A percentile compares a stretch with the other conserved stretches of the same genome.
These are phyloP conservation scores for Hypholoma sublateritium DNA, from an alignment of 768 basidiomycete genomes.

Conservation along the genomic window DNA sequence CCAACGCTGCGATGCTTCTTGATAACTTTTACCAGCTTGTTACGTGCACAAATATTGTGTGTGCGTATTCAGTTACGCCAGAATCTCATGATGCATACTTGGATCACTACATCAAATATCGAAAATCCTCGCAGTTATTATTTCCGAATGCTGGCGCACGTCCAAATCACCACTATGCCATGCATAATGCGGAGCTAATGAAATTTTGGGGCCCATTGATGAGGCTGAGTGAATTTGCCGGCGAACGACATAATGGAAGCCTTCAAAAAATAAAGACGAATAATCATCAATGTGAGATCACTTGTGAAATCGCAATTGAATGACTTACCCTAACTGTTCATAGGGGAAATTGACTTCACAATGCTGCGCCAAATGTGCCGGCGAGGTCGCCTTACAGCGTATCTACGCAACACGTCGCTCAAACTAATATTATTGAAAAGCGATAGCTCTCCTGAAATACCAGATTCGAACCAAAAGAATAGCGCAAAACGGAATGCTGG, in stretches of 20 bases:
- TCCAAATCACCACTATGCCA: slow-evolving; percentile 26
- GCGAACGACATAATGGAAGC: slow-evolving; percentile 17
- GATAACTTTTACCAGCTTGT: slow-evolving; percentile 21
- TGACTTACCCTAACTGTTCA: neutral
- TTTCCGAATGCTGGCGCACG: slow-evolving; percentile 16
- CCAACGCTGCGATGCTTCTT: slow-evolving; percentile 6
- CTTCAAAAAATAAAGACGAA: slow-evolving; percentile 22
- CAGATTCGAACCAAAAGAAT: neutral
- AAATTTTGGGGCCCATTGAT: slow-evolving; percentile 21
- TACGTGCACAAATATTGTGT: slow-evolving; percentile 21
- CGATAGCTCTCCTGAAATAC: neutral
- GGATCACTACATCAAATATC: slow-evolving; percentile 19
- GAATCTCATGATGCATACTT: slow-evolving; percentile 12
- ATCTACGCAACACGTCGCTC: neutral
- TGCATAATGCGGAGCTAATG: slow-evolving; percentile 19
- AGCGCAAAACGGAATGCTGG: neutral
- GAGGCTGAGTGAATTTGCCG: slow-evolving; percentile 16
- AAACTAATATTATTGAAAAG: neutral
- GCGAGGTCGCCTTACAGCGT: slow-evolving; percentile 11
- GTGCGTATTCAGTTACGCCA: slow-evolving; percentile 11
- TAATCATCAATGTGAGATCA: slow-evolving; percentile 16
- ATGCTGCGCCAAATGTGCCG: slow-evolving; percentile 20
- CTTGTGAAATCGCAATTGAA: neutral
- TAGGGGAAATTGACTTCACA: slow-evolving; percentile 24
- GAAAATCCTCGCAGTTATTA: slow-evolving; percentile 9